Conservation (phyloP, 495 filamentous ascomycete genomes). For the Penicillium robsamsonii region DNA sequence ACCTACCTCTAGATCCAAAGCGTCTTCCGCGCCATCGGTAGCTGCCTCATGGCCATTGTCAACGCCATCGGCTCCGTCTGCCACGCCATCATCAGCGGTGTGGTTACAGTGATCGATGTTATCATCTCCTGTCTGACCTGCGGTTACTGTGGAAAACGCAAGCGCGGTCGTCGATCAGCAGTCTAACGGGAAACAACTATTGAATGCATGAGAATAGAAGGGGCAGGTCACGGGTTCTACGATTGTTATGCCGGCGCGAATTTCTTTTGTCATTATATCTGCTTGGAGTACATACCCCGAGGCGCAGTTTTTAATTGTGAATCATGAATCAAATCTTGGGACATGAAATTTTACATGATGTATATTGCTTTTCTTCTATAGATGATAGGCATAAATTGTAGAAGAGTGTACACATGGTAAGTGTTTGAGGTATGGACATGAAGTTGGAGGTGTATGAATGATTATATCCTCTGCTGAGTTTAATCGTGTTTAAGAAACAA, state of each 20-base stretch:
- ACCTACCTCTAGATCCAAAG: constrained; percentile 59
- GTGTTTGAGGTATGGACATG: neutral
- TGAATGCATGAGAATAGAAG: neutral
- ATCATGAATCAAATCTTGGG: neutral
- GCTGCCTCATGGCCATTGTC: constrained; percentile 78
- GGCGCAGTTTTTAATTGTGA: constrained; percentile 3
- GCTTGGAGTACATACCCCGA: constrained; percentile 10
- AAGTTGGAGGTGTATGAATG: neutral
- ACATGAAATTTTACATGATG: neutral
- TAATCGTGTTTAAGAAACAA: neutral
- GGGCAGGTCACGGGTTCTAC: constrained; percentile 1
- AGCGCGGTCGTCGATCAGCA: constrained; percentile 28
- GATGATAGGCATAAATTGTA: neutral
- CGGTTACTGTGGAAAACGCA: constrained; percentile 52
- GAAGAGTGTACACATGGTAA: neutral
- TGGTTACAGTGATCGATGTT: constrained; percentile 76
- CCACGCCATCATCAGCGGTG: constrained; percentile 75
- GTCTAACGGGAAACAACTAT: constrained; percentile 16
- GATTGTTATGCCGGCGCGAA: constrained; percentile 7
- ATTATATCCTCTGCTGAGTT: neutral
- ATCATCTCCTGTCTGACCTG: constrained; percentile 87
- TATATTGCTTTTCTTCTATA: neutral
- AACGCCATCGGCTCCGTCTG: constrained; percentile 75
- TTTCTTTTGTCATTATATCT: neutral
- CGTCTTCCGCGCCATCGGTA: constrained; percentile 81